phyloP scores from a whole-genome alignment of 2,329 filamentous ascomycete genomes.

The Pyrenochaeta sp. region DNA sequence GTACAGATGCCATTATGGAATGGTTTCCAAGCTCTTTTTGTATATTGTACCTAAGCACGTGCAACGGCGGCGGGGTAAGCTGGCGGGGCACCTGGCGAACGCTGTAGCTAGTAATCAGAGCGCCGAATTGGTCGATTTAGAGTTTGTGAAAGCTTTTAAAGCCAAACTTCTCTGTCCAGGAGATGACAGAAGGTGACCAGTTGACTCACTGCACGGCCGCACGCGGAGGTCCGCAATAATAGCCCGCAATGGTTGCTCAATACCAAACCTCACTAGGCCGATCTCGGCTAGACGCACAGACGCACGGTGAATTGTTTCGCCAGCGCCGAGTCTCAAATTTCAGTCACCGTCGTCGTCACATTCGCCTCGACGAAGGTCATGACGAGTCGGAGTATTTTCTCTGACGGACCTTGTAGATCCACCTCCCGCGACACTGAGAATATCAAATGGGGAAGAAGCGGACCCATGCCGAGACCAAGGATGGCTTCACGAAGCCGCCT shows the following conservation, averaged over 20 bases:
- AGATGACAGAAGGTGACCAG: slow-evolving; percentile 11
- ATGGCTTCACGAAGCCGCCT: slow-evolving; percentile 50
- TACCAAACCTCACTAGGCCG: slow-evolving; percentile 25
- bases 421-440: slow-evolving; percentile 33
- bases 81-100: slow-evolving; percentile 4
- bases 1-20: slow-evolving; percentile 36
- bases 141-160: not conserved
- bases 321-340: slow-evolving; percentile 32
- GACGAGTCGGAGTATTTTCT: slow-evolving; percentile 49
- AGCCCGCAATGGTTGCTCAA: slow-evolving; percentile 23
- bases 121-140: not conserved
- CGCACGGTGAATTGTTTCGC: slow-evolving; percentile 32
- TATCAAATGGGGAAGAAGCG: slow-evolving; percentile 53
- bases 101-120: not conserved
- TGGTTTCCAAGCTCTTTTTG: slow-evolving; percentile 9
- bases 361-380: slow-evolving; percentile 39
- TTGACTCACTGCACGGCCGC: slow-evolving; percentile 34
- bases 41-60: slow-evolving; percentile 15
- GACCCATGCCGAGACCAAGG: slow-evolving; percentile 51
- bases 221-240: slow-evolving; percentile 26
- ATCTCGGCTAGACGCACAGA: slow-evolving; percentile 21
- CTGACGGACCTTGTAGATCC: slow-evolving; percentile 48
- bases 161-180: not conserved
- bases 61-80: slow-evolving; percentile 19
- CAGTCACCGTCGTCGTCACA: slow-evolving; percentile 19